Evolutionary conservation across 371 early-diverging fungal genomes (phyloP), one percentile per base, ranked within the genome.

Genomic region (Lichtheimia ornata): DNA sequence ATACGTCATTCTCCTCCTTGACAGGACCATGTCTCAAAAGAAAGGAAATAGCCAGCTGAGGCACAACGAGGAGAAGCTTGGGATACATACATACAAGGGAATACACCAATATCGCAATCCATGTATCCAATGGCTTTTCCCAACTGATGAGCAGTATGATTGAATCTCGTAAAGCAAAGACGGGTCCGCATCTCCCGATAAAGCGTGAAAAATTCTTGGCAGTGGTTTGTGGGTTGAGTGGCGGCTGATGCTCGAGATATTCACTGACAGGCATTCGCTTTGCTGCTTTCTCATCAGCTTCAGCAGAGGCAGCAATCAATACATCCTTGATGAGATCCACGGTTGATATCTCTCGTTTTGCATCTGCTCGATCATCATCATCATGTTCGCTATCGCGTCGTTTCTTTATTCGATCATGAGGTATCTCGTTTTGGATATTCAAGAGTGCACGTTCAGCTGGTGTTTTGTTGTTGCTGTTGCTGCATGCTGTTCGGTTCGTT

Each of bases 181-280:
- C 64, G 0, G 71, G 64, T 0, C 74, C 70, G 58, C 73, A 73
- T 52, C 76, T 56, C n/a, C 71, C 65, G 0, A 72, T 67, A 54
- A 79, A 79, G n/a, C 74, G 60, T 5, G 74, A 58, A 52, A 76
- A 79, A 52, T 79, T 79, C 28, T 70, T 69, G 3, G 74, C 64
- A 14, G 76, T 73, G 13, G 62, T 65, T 44, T 78, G 76, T 18
- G 76, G 68, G 52, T 71, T 67, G 1, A 78, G 27, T n/a, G 74
- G 70, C 2, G 77, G 70, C 40, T 64, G 59, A 52, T 67, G 67
- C 11, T 62, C 66, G 3, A 75, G 51, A 44, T 78, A 75, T 27
- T 69, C 63, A 27, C 63, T 71, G 0, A 57, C 50, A 2, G 73
- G 69, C 14, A 11, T n/a, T n/a, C 25, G 13, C 6, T 28, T 35